Evolutionary conservation across 2,329 filamentous ascomycete species (phyloP), one percentile per base, ranked within the genome.

Genomic region (Ambrosiella beaveri): DNA sequence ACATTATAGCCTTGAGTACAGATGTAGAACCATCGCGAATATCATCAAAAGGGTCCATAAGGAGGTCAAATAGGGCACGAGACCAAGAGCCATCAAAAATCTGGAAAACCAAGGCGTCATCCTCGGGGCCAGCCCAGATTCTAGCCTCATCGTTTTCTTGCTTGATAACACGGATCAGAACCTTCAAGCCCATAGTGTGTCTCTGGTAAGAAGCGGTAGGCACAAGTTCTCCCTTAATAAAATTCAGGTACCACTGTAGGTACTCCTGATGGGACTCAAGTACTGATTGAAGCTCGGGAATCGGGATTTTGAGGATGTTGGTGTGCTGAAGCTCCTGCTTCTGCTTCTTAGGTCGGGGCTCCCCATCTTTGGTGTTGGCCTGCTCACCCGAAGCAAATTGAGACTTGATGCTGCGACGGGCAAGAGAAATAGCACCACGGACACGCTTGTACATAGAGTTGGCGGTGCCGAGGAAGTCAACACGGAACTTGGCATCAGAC

Each of bases 11-110:
- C 62, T 66, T 68, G 36, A 86, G 64, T 1, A 82, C 70, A 1
- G 68, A 69, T 0, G 75, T 71, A 2, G 81, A 76, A 41, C 71
- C 69, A 49, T 78, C 80, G 63, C 91, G 78, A 3, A 97, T 86
- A 68, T 98, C 93, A 59, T 97, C 93, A 65, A 95, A 98, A 0
- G 91, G 88, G 64, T 98, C 87, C 66, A 95, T 75, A 7, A 95
- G 70, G 19, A 95, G 77, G 67, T 95, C 88, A 12, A 90, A 72
- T 6, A 97, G 72, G 3, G 82, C 73, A 53, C 85, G 75, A 9
- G 80, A 69, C 71, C 84, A 80, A 0, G 69, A 73, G 2, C 64
- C 63, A 52, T 79, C 75, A 61, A 76, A 69, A 1, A 70, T 64
- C 53, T 71, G 66, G 53, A 71, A 74, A 57, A 73, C 71, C 12